phyloP scores from a whole-genome alignment of 1,139 yeast species.

The Blastobotrys petasosporus region DNA sequence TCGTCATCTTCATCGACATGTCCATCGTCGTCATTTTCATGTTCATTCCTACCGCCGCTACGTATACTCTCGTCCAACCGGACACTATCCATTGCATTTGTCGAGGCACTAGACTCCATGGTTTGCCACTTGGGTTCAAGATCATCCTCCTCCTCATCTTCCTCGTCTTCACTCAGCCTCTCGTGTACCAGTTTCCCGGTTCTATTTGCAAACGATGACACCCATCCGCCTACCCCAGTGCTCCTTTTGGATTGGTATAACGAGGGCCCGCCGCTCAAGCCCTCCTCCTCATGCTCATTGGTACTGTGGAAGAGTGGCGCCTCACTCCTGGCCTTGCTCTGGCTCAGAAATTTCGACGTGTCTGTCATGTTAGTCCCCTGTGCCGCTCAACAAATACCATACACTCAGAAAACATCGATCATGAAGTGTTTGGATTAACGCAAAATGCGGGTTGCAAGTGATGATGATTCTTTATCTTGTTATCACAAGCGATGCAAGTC shows the following conservation, averaged over 20 bases:
- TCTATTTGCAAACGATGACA: conserved; percentile 20
- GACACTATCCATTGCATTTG: not conserved
- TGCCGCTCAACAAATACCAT: conserved; percentile 12
- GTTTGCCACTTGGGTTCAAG: conserved; percentile 10
- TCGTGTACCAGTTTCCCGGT: conserved; percentile 10
- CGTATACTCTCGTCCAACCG: not conserved
- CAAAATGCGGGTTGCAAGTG: not conserved
- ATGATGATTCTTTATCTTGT: not conserved
- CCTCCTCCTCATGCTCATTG: conserved; percentile 24
- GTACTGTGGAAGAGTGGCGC: conserved; percentile 33
- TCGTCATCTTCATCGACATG: conserved; percentile 8
- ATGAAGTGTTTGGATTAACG: not conserved
- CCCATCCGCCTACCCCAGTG: conserved; percentile 16
- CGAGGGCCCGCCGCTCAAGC: conserved; percentile 19
- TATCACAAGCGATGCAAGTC: not conserved
- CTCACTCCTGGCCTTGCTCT: conserved; percentile 27
- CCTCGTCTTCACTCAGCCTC: conserved; percentile 5
- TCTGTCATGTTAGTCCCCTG: conserved; percentile 20
- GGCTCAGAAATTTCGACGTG: conserved; percentile 37
- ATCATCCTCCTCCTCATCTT: conserved; percentile 11
- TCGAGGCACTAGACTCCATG: conserved; percentile 4
- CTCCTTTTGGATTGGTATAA: conserved; percentile 17
- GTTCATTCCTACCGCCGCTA: conserved; percentile 1
- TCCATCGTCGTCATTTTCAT: conserved; percentile 5
- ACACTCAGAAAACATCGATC: conserved; percentile 30